Base-by-base conservation (phyloP, 1,284 basidiomycete genomes). In the Heterobasidion irregulare region DNA sequence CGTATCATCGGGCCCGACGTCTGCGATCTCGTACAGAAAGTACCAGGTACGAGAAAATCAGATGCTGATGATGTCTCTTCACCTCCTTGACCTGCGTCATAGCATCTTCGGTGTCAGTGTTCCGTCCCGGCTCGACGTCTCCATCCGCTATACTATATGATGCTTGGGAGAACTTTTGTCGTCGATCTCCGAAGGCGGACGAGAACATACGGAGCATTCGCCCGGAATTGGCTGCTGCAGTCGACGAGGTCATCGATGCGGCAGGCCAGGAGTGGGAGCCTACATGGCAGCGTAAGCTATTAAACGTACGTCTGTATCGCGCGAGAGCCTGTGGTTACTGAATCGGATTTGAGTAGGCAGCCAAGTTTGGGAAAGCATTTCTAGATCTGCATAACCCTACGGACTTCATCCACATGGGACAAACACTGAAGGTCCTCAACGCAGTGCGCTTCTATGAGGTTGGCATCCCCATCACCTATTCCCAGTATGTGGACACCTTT, bases 331-430 rank as follows among this genome's bases (percentile, higher is more conserved):
- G 12, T 18, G 13, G 32, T 56, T 47, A 7, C 53, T 13, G 10
- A n/a, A n/a, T 57, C 8, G 50, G 50, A 33, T 47, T 56, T 43
- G n/a, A 12, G 41, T 52, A 94, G 92, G 94, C 95, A 12, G 96
- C 96, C 0, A 92, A 94, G 64, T 98, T 97, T 63, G 97, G 97
- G 1, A 84, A 94, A 58, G 88, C 91, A 1, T 99, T 95, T 68
- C 72, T 99, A 59, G 96, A 98, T 67, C 76, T 93, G 34, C 91
- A 94, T 69, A 92, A 98, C 68, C 89, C 95, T 0, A 86, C 84
- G 1, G 88, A 94, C 65, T 95, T 97, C 64, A 83, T 99, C 43
- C 78, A 83, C 44, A 95, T 96, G 87, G 92, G 93, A 0, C 89
- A 94, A 66, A 86, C 85, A 0, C 76, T 99, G 45, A 94, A 96